A percentile compares a stretch with the other conserved stretches of the same genome.
Conservation (phyloP, 2,329 filamentous ascomycete genomes). For the Aciculosporium take region DNA sequence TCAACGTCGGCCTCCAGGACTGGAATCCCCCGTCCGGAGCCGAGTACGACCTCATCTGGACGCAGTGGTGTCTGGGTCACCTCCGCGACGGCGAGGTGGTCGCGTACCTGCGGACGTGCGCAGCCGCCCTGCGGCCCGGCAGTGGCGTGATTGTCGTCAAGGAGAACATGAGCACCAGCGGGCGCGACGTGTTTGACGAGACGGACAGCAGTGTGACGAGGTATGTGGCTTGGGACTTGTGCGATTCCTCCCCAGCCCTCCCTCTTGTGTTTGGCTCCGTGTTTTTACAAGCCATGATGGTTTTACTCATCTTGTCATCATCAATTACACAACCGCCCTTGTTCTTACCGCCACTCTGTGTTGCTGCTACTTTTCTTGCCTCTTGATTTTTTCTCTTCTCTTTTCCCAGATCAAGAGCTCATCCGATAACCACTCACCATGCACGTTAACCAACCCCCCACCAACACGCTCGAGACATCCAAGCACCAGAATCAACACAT, state of each 20-base stretch:
- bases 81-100: conserved; percentile 61
- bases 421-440: too few relatives aligned
- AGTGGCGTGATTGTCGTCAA: conserved; percentile 24
- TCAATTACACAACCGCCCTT: too few relatives aligned
- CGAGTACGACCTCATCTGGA: conserved; percentile 72
- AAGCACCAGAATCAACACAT: too few relatives aligned
- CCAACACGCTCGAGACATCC: too few relatives aligned
- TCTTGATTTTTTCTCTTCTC: neutral
- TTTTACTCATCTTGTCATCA: too few relatives aligned
- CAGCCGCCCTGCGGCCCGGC: conserved; percentile 19
- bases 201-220: conserved; percentile 64
- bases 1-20: conserved; percentile 58
- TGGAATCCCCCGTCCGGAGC: conserved; percentile 39
- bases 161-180: conserved; percentile 55
- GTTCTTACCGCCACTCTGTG: neutral
- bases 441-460: too few relatives aligned
- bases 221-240: conserved; percentile 22
- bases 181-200: conserved; percentile 58
- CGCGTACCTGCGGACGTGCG: conserved; percentile 50
- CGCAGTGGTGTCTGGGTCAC: conserved; percentile 81
- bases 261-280: too few relatives aligned
- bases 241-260: too few relatives aligned
- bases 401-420: neutral
- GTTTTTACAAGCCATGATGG: too few relatives aligned
- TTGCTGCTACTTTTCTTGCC: too few relatives aligned